Evolutionary conservation across 495 filamentous ascomycete species (phyloP).

Genomic region (Annulohypoxylon moriforme): DNA sequence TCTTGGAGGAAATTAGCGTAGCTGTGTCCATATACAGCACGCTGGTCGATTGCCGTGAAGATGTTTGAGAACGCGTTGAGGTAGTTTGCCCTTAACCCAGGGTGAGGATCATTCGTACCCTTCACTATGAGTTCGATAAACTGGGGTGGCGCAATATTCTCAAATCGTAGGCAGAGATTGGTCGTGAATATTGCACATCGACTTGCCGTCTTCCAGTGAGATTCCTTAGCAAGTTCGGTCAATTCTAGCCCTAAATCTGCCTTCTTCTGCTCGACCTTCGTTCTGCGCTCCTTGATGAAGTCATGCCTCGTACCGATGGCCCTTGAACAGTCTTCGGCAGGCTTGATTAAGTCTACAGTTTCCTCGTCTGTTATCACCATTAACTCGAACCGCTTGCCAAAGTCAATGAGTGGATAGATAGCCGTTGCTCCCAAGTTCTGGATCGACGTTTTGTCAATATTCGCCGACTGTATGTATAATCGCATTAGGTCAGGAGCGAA

Average conservation of each 20-base stretch:
- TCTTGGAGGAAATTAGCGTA: conserved; percentile 87
- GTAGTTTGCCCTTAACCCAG: conserved; percentile 83
- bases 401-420: conserved; percentile 88
- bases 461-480: conserved; percentile 87
- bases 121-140: conserved; percentile 85
- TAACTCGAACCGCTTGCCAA: conserved; percentile 83
- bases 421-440: conserved; percentile 87
- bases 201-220: conserved; percentile 96
- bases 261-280: conserved; percentile 83
- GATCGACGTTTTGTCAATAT: conserved; percentile 91
- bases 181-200: conserved; percentile 88
- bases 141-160: conserved; percentile 81
- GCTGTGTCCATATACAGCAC: conserved; percentile 85
- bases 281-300: conserved; percentile 77
- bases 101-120: conserved; percentile 91
- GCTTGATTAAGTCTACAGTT: conserved; percentile 77
- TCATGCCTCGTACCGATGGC: conserved; percentile 73
- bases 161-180: conserved; percentile 88
- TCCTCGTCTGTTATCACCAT: conserved; percentile 87
- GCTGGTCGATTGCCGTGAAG: conserved; percentile 84
- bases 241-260: conserved; percentile 81
- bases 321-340: conserved; percentile 71
- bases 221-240: conserved; percentile 76
- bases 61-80: conserved; percentile 80
- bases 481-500: conserved; percentile 87